These are phyloP conservation scores for Diaporthe citrichinensis DNA, from an alignment of 2,329 filamentous ascomycete genomes.

Conservation along the genomic window DNA sequence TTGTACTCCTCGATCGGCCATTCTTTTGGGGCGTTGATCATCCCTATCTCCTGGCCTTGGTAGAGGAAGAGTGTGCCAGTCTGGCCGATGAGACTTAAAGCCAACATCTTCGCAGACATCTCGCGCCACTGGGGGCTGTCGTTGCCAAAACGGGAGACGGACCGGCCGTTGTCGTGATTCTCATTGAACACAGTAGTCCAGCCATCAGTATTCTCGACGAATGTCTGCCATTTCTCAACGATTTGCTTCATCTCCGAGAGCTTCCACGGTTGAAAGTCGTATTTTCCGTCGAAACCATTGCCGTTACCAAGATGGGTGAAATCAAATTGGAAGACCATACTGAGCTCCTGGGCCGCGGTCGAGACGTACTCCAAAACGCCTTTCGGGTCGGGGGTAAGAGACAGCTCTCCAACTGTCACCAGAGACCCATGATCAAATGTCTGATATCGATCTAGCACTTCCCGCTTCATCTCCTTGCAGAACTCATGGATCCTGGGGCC, in stretches of 20 bases:
- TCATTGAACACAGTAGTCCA: constrained; percentile 75
- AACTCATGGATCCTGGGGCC: constrained; percentile 76
- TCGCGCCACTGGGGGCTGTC: constrained; percentile 59
- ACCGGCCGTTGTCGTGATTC: constrained; percentile 74
- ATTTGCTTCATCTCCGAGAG: constrained; percentile 60
- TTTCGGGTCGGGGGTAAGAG: constrained; percentile 65
- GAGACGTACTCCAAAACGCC: constrained; percentile 70
- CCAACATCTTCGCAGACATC: constrained; percentile 66
- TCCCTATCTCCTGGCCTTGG: constrained; percentile 74
- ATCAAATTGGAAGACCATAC: constrained; percentile 62
- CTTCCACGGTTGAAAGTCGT: constrained; percentile 65
- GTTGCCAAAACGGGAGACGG: constrained; percentile 67
- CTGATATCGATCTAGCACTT: constrained; percentile 67
- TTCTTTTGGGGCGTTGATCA: constrained; percentile 66
- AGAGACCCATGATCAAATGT: constrained; percentile 48
- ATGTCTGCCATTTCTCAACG: constrained; percentile 63
- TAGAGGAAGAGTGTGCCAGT: constrained; percentile 71
- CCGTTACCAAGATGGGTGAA: constrained; percentile 60
- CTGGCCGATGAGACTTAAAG: constrained; percentile 62
- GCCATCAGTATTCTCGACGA: constrained; percentile 63
- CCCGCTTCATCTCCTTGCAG: constrained; percentile 69
- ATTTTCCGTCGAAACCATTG: constrained; percentile 59
- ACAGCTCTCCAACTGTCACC: constrained; percentile 75
- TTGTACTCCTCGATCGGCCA: constrained; percentile 69
- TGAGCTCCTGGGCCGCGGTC: constrained; percentile 65